Evolutionary conservation across 208 protist genomes (phyloP), one percentile per base, ranked within the genome.

Genomic region (Endotrypanum monterogeii): DNA sequence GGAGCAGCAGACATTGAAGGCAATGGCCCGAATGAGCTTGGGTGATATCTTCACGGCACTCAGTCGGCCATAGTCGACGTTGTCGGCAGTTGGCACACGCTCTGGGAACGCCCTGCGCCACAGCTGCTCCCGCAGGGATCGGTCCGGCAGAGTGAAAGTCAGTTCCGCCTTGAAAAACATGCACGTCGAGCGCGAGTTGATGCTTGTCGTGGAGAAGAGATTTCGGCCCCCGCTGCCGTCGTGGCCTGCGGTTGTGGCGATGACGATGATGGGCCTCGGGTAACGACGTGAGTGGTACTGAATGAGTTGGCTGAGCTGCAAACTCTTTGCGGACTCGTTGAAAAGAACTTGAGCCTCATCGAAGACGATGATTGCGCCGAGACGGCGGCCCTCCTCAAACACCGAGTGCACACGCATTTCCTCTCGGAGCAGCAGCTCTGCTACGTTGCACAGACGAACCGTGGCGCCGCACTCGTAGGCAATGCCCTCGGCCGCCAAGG

Each of bases 381-480:
- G 84, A 65, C 89, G 88, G 32, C 84, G 87, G 2, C 72, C 94
- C 60, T 98, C 91, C 51, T 88, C 87, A 58, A 98, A 98, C 18
- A 98, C 86, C 39, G 74, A 72, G 65, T 83, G 75, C 44, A 96
- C 74, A 32, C 82, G 84, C 35, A 90, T 68, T 41, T 83, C 86
- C 20, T 83, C 68, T 51, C 86, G 72, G 32, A 94, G 73, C 37
- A 94, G 65, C 65, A 94, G 75, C 73, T 93, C 87, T 6, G 83
- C 75, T 16, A 96, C 73, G 78, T 98, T 96, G 74, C 91, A 93
- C 46, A 97, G 72, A 0, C 93, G 89, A 57, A 98, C 88, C n/a
- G 88, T 89, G n/a, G 81, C 69, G 11, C 89, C 95, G 73, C 90
- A 96, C 82, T 98, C 95, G 80, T 97, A 98, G 54, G 89, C 92